phyloP scores from a whole-genome alignment of 139 green algal genomes.

The Micromonas pusilla region DNA sequence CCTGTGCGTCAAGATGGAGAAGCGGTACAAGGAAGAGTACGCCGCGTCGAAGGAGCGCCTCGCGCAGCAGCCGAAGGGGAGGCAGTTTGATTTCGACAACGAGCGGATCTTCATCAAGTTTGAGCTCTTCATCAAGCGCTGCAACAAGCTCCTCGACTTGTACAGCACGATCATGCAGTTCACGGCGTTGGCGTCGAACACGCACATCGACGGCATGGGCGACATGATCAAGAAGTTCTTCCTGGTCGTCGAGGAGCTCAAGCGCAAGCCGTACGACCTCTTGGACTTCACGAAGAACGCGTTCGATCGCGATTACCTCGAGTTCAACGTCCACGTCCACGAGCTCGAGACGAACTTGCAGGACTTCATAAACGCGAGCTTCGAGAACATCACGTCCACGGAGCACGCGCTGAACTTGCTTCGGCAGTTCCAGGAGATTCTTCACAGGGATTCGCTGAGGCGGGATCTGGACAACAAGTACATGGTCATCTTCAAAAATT shows the following conservation, averaged over 20 bases:
- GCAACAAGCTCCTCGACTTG: conserved; percentile 66
- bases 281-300: conserved; percentile 78
- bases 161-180: conserved; percentile 86
- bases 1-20: conserved; percentile 50
- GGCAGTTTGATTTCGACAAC: conserved; percentile 86
- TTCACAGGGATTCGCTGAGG: conserved; percentile 70
- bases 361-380: conserved; percentile 84
- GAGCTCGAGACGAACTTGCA: conserved; percentile 43
- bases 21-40: conserved; percentile 69
- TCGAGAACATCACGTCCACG: conserved; percentile 75
- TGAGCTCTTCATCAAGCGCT: conserved; percentile 75
- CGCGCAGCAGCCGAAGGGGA: conserved; percentile 63
- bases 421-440: conserved; percentile 78
- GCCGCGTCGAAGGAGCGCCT: conserved; percentile 77
- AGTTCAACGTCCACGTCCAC: conserved; percentile 65
- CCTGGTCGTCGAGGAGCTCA: conserved; percentile 75
- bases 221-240: conserved; percentile 69
- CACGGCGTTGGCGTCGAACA: conserved; percentile 69
- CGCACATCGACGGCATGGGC: conserved; percentile 76
- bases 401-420: conserved; percentile 83
- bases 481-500: conserved; percentile 81
- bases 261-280: conserved; percentile 81
- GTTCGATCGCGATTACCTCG: conserved; percentile 72
- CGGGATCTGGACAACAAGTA: conserved; percentile 80
- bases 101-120: conserved; percentile 75